Conservation (phyloP, 192 early-diverging fungal species). For the Bifiguratus adelaidae region DNA sequence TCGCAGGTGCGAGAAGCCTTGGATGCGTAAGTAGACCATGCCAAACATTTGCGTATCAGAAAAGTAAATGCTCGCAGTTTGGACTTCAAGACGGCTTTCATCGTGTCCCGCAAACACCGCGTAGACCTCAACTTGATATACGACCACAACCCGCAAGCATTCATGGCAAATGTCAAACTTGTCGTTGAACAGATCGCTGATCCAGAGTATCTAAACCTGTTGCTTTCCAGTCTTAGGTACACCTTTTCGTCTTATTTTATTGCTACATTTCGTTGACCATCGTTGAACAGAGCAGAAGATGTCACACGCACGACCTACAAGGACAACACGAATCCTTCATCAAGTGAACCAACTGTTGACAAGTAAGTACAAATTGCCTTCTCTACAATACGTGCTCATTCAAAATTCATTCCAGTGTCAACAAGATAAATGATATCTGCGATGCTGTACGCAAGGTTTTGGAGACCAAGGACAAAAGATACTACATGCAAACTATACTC, state of each 20-base stretch:
- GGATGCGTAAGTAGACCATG: conserved; percentile 20
- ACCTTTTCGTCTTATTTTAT: background rate
- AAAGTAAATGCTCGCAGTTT: conserved; percentile 9
- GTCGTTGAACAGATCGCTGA: conserved; percentile 73
- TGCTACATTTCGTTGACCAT: background rate
- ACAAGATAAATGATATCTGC: conserved; percentile 75
- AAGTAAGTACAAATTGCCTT: too few relatives aligned
- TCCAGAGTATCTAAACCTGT: conserved; percentile 83
- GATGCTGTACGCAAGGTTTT: conserved; percentile 52
- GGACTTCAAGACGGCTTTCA: conserved; percentile 73
- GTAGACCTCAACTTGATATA: conserved; percentile 91
- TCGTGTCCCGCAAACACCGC: conserved; percentile 76
- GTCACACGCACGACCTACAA: too few relatives aligned
- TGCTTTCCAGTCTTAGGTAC: conserved; percentile 63
- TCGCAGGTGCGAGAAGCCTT: conserved; percentile 53
- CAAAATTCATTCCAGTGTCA: too few relatives aligned
- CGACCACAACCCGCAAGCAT: conserved; percentile 63
- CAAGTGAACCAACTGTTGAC: background rate
- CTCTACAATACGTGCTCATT: too few relatives aligned
- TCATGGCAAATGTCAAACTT: conserved; percentile 51
- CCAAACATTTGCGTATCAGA: background rate
- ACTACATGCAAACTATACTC: conserved; percentile 71
- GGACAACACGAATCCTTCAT: too few relatives aligned
- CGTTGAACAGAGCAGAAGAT: background rate
- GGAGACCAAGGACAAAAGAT: conserved; percentile 26